Base-by-base conservation (phyloP, 2,329 filamentous ascomycete genomes). In the Fusarium tricinctum region DNA sequence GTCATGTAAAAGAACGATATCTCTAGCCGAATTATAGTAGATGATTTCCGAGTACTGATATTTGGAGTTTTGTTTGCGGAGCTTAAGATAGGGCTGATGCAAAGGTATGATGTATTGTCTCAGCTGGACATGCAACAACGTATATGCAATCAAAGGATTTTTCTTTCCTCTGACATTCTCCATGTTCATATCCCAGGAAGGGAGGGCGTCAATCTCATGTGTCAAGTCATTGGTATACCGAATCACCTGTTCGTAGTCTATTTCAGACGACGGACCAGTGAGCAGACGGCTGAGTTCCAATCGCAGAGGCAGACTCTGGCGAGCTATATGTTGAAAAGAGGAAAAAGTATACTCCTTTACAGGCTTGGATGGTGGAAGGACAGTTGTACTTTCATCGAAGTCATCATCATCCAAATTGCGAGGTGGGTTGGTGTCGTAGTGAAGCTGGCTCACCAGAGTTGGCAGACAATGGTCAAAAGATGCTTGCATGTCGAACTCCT, bases 11-110 rank as follows among this genome's bases (percentile, higher is more conserved):
- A 89, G 79, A 1, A 89, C 85, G 70, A 89, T 86, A 66, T 89
- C 87, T 33, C 87, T 82, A 2, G 87, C 86, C 1, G 86, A 86
- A 56, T 87, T 88, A 77, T 89, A 89, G 79, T 88, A 89, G 47
- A 89, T 84, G 59, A 88, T 86, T 68, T 89, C 87, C 2, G 87
- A 88, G 71, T 87, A 86, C 70, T 89, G 87, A 72, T 88, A 89
- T 68, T 87, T 87, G 57, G 86, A 86, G 75, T 88, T 87, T 63
- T 83, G 81, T 77, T 86, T 86, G 68, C 86, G 84, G 52, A 88
- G 81, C 71, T 87, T 87, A 30, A 89, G 80, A 73, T 86, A 89
- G 1, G 86, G 86, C 64, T 89, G 86, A 71, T 88, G 86, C 8
- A 89, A 79, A 2, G 86, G 86, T 63, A 89, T 86, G 59, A 89